phyloP scores from a whole-genome alignment of 257 asterid genomes.

The Jacaranda mimosifolia region DNA sequence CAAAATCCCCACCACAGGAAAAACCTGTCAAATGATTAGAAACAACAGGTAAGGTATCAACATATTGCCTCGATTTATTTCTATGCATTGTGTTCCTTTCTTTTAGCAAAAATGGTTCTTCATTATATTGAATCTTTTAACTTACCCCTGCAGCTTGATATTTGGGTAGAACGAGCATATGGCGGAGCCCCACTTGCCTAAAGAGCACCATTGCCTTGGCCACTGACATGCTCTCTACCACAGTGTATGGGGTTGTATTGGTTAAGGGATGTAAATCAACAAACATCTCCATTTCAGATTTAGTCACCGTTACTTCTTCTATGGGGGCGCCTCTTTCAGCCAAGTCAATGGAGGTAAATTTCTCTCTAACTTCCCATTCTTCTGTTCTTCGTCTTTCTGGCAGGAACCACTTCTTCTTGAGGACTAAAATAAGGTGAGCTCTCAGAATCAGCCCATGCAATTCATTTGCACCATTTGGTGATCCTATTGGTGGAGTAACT shows the following conservation, averaged over 20 bases:
- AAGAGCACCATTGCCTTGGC: slow-evolving; percentile 91
- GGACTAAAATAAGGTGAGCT: slow-evolving; percentile 77
- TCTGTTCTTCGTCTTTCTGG: slow-evolving; percentile 68
- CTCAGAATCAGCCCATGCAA: slow-evolving; percentile 80
- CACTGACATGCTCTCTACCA: slow-evolving; percentile 78
- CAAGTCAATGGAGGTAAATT: slow-evolving; percentile 76
- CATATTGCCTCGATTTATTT: neutral
- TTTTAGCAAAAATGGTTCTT: neutral
- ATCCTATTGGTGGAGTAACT: slow-evolving; percentile 42
- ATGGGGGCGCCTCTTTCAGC: slow-evolving; percentile 74
- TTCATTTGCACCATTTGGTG: slow-evolving; percentile 55
- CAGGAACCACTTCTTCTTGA: slow-evolving; percentile 88
- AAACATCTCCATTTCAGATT: slow-evolving; percentile 84
- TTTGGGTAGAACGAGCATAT: slow-evolving; percentile 82
- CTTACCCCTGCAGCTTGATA: slow-evolving; percentile 88
- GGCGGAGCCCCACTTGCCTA: slow-evolving; percentile 85
- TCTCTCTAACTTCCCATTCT: slow-evolving; percentile 84
- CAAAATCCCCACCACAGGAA: slow-evolving; percentile 85
- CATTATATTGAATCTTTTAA: neutral
- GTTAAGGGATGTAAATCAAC: slow-evolving; percentile 84
- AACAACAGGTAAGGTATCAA: slow-evolving; percentile 29
- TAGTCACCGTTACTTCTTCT: slow-evolving; percentile 67
- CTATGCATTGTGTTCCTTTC: neutral
- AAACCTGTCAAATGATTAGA: slow-evolving; percentile 51
- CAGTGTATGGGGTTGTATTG: slow-evolving; percentile 80